Conservation (phyloP, 805 yeast genomes). For the Cyberlindnera bimundalis region DNA sequence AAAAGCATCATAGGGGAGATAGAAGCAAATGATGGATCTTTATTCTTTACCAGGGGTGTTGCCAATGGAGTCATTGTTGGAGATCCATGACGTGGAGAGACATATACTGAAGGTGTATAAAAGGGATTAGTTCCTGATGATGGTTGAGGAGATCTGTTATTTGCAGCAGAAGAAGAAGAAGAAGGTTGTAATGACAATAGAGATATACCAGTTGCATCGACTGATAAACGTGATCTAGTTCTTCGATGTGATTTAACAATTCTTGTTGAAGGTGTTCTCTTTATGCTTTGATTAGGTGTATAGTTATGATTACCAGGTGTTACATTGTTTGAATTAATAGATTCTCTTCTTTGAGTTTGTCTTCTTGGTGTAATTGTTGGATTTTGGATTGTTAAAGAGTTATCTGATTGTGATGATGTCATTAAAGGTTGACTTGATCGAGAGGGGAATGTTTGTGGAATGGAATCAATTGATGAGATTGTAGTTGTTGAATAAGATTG, state of each 20-base stretch:
- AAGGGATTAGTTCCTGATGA: slow-evolving; percentile 10
- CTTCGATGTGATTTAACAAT: slow-evolving; percentile 12
- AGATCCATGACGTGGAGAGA: slow-evolving; percentile 7
- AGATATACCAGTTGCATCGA: slow-evolving; percentile 13
- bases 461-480: slow-evolving; percentile 7
- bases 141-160: slow-evolving; percentile 4
- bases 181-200: slow-evolving; percentile 7
- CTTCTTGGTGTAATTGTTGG: slow-evolving; percentile 10
- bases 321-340: not conserved
- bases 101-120: slow-evolving; percentile 9
- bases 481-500: slow-evolving; percentile 8
- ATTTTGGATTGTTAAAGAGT: slow-evolving; percentile 6
- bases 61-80: slow-evolving; percentile 11
- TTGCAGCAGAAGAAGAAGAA: not conserved
- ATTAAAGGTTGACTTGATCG: slow-evolving; percentile 2
- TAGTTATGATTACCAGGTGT: not conserved
- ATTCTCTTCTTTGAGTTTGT: slow-evolving; percentile 5
- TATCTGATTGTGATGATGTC: slow-evolving; percentile 7
- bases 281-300: slow-evolving; percentile 7
- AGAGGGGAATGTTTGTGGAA: slow-evolving; percentile 3
- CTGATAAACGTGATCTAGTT: slow-evolving; percentile 12
- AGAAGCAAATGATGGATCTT: slow-evolving; percentile 1
- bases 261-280: slow-evolving; percentile 14
- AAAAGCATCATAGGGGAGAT: slow-evolving; percentile 15
- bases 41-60: slow-evolving; percentile 7